Base-by-base conservation (phyloP, 129 eudicot species). In the Saussurea involucrata region DNA sequence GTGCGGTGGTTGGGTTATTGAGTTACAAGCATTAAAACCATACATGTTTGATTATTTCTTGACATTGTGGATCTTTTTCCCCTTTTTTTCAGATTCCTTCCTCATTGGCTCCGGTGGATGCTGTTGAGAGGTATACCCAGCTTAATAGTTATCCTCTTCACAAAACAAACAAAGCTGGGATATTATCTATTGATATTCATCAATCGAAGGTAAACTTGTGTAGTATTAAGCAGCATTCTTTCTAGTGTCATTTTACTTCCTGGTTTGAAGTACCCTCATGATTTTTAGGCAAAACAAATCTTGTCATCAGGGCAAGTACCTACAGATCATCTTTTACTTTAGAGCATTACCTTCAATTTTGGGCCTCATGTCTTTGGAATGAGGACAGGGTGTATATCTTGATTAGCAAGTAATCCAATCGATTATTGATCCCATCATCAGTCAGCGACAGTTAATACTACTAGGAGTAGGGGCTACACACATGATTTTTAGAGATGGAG, bases 101-200 rank as follows among this genome's bases (percentile, higher is more conserved):
- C 68, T 81, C 99, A 46, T 60, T 95, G 88, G 97, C 94, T 64
- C 80, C 94, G 6, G 64, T 95, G 82, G 97, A 88, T 75, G 96
- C 79, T 81, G 66, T 95, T 69, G 97, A 89, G 86, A 84, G 92
- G 68, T 95, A 92, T 82, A 92, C 95, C 40, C 99, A 95, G 68
- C 93, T 95, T 24, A 83, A 86, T 42, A 88, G 97, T 61, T 86
- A 86, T 70, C 99, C 99, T 57, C 99, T 95, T 58, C 97, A 92
- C 84, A 87, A 85, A 80, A 92, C 99, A 27, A 91, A 86, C 87
- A 95, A 95, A 72, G 91, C 99, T 42, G 99, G 99, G 75, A 89
- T 95, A 71, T 78, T 95, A 17, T 89, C 91, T 22, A 78, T 95
- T 73, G 99, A 95, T 74, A 83, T 95, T 25, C 93, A 86, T 75